phyloP scores from a whole-genome alignment of 192 early-diverging fungal genomes.

The Coemansia sp. region DNA sequence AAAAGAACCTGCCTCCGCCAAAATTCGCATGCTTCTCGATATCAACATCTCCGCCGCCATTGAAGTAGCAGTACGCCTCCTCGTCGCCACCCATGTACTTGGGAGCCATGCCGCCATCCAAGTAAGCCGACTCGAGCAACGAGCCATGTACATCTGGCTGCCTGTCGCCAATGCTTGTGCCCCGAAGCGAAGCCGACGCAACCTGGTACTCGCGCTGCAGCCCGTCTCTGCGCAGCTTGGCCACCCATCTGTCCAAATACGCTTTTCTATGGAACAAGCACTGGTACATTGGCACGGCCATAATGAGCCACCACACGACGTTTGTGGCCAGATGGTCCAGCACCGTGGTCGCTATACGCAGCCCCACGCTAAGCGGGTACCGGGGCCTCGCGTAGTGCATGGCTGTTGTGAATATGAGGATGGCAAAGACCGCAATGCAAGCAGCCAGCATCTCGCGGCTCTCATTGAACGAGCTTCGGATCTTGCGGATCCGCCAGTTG shows the following conservation, averaged over 20 bases:
- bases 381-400: constrained; percentile 28
- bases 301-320: constrained; percentile 41
- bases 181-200: background rate
- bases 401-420: constrained; percentile 30
- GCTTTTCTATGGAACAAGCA: constrained; percentile 20
- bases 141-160: background rate
- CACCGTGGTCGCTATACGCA: constrained; percentile 30
- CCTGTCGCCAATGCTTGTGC: background rate
- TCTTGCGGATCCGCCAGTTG: constrained; percentile 45
- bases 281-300: constrained; percentile 32
- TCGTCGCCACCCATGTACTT: background rate
- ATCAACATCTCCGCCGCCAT: background rate
- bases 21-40: background rate
- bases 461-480: constrained; percentile 55
- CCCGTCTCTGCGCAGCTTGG: constrained; percentile 28
- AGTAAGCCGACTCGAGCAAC: background rate
- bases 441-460: constrained; percentile 29
- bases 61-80: constrained; percentile 6
- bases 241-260: constrained; percentile 26
- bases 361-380: constrained; percentile 18
- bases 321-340: constrained; percentile 36
- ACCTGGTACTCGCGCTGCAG: constrained; percentile 35
- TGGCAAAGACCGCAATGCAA: constrained; percentile 22
- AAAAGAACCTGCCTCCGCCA: background rate
- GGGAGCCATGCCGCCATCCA: background rate